Evolutionary conservation across 2,329 filamentous ascomycete genomes (phyloP).

Genomic region (Claviceps arundinis): DNA sequence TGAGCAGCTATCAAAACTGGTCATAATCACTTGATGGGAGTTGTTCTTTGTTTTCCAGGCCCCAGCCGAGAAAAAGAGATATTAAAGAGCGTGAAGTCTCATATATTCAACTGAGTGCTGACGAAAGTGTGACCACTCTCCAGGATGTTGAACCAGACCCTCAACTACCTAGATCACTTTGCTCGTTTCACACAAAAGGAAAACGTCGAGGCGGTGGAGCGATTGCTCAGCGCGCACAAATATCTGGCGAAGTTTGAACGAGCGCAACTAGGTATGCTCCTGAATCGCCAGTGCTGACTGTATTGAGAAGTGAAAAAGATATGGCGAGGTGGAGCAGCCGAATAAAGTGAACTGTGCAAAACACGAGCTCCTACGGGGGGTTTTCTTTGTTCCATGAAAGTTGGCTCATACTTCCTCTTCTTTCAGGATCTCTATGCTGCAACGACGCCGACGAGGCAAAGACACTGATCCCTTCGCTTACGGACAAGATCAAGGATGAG

Average conservation of each 20-base stretch:
- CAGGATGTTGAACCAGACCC: slow-evolving; percentile 72
- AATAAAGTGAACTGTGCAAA: not conserved
- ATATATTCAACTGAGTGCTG: slow-evolving; percentile 1
- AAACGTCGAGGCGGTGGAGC: slow-evolving; percentile 87
- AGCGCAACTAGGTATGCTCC: slow-evolving; percentile 64
- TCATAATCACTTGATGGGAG: not conserved
- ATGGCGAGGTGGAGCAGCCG: not conserved
- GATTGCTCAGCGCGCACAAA: slow-evolving; percentile 64
- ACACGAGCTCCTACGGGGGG: not conserved
- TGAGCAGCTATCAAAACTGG: not conserved
- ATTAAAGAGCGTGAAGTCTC: not conserved
- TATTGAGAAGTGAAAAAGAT: not conserved
- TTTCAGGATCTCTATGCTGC: slow-evolving; percentile 73
- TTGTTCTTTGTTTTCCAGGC: not conserved
- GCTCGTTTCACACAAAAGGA: slow-evolving; percentile 92
- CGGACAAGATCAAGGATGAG: slow-evolving; percentile 81
- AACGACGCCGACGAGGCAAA: slow-evolving; percentile 92
- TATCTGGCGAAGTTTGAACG: slow-evolving; percentile 86
- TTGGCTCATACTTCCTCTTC: slow-evolving; percentile 1
- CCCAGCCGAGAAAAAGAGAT: not conserved
- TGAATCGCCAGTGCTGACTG: not conserved
- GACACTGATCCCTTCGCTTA: slow-evolving; percentile 79
- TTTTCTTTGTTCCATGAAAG: not conserved
- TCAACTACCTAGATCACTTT: slow-evolving; percentile 89
- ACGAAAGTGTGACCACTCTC: not conserved